Base-by-base conservation (phyloP, 441 rosid species). In the Adansonia madagascariensis region DNA sequence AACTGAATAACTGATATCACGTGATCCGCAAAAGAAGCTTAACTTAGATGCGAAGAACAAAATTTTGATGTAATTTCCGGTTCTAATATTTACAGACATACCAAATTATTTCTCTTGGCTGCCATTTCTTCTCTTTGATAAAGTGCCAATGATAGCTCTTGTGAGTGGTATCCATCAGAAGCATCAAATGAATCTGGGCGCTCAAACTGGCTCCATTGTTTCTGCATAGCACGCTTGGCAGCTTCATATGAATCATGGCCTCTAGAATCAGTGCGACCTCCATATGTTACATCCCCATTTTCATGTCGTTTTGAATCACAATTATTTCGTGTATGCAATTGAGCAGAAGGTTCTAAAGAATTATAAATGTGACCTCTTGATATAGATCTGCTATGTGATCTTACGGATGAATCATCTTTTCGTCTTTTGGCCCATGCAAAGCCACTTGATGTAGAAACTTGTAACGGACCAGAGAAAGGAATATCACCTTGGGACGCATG, bases 391-490 rank as follows among this genome's bases (percentile, higher is more conserved):
- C 66, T 72, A 82, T 88, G 93, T 73, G 95, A 88, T 79, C 87
- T 87, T 76, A 71, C 57, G 57, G 89, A 77, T 76, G 82, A 82
- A 74, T 88, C 90, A 55, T 90, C 94, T 83, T 83, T 92, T 75
- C 83, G 84, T 50, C 94, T 87, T 83, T 84, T 93, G 35, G 95
- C 98, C 99, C 99, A 93, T 31, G 94, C 93, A 87, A 95, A 95
- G 81, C 98, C 95, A 82, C 91, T 90, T 68, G 99, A 95, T 63
- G 86, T 78, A 70, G 99, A 91, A 76, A 95, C 92, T 84, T 91
- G 96, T 68, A 95, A 80, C 3, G 99, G 98, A 50, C 97, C 96
- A 47, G 97, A 92, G 80, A 90, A 90, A 77, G 95, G 98, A 78
- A 91, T 81, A 77, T 95, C 97, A 43, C 93, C 96, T 71, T 88